Base-by-base conservation (phyloP, 1,139 yeast genomes). In the Taphrina pruni region DNA sequence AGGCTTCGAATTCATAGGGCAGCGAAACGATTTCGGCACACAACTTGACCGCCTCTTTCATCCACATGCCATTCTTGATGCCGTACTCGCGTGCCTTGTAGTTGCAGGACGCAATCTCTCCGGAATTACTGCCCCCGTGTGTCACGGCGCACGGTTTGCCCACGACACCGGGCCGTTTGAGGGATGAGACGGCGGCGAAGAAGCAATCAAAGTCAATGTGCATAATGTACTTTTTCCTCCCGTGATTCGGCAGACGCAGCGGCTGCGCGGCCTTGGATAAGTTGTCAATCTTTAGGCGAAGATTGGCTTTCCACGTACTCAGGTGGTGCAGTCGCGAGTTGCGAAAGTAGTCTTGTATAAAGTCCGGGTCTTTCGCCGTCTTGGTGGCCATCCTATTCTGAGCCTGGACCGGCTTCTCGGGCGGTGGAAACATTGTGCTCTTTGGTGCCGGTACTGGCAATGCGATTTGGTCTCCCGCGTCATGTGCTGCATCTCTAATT, bases 151-250 rank as follows among this genome's bases (percentile, higher is more conserved):
- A 83, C 0, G 97, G 96, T 57, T 74, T 73, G 38, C 83, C 85
- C 6, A 73, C 80, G 14, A 83, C 75, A 14, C 86, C 81, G 0
- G 89, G 88, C 56, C 82, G 80, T 6, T 79, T 81, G 66, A 87
- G 79, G 14, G 90, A 85, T 0, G 97, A 89, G 0, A 90, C 97
- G 0, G 96, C 84, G 0, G 93, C 97, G 78, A 94, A 94, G 75
- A 94, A 94, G 73, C 97, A 91, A 77, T 94, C 99, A 77, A 91
- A 94, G 77, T 94, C 99, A 46, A 93, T 83, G 77, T 94, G 98
- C 71, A 92, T 77, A 21, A 92, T 84, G 0, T 83, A 78, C 55
- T 78, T 76, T 54, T 12, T 35, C 43, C 17, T 35, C 8, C 43
- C 43, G 43, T 54, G 58, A n/a, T 35, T 36, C 6, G 55, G 58